A percentile compares a stretch with the other conserved stretches of the same genome.
Conservation (phyloP, 257 asterid genomes). For the Fraxinus cuspidata region DNA sequence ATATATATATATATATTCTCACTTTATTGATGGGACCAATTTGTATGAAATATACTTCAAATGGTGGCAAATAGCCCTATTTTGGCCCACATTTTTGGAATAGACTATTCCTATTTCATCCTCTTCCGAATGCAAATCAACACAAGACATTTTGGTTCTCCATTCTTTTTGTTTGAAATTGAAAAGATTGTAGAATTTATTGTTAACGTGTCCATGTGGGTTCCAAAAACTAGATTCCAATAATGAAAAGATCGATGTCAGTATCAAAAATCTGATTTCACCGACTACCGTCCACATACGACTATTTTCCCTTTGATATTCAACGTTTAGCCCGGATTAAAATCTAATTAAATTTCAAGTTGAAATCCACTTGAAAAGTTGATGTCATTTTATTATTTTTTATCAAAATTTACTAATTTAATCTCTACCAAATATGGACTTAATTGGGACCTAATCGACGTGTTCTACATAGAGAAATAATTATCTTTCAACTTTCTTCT, state of each 20-base stretch:
- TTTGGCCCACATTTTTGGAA: conserved; percentile 23
- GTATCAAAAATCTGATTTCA: neutral
- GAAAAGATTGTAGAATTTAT: neutral
- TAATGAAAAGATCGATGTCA: neutral
- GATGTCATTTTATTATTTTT: too few relatives aligned
- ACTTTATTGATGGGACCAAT: conserved; percentile 20
- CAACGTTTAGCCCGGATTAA: too few relatives aligned
- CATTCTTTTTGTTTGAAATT: neutral
- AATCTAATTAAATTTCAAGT: too few relatives aligned
- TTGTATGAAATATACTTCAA: conserved; percentile 9
- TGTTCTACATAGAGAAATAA: neutral
- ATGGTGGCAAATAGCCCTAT: neutral
- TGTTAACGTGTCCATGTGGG: neutral
- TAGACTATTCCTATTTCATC: conserved; percentile 7
- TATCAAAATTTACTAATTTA: too few relatives aligned
- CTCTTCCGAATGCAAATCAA: conserved; percentile 16
- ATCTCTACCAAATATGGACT: too few relatives aligned
- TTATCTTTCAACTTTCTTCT: neutral
- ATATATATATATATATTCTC: too few relatives aligned
- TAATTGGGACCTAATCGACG: neutral
- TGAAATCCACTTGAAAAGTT: too few relatives aligned
- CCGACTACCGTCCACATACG: neutral
- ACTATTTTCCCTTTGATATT: neutral
- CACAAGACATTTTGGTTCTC: conserved; percentile 8
- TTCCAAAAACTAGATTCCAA: neutral